Percentiles rank a stretch among this genome's conserved stretches.
phyloP scores from a whole-genome alignment of 1,139 yeast genomes.

The Groenewaldozyma auringiensis region DNA sequence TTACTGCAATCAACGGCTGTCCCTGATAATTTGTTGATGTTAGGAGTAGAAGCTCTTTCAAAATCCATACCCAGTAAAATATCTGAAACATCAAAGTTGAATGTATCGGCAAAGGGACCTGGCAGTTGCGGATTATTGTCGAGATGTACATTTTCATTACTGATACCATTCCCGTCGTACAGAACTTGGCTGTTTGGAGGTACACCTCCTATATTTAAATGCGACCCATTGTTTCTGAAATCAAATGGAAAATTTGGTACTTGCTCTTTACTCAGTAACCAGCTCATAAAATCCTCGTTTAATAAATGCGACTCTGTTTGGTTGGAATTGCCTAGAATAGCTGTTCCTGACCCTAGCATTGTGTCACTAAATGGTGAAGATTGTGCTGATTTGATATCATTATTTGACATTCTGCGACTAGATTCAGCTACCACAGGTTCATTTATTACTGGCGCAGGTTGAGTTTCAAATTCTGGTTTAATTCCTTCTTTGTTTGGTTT shows the following conservation, averaged over 20 bases:
- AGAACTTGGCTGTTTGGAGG: not conserved
- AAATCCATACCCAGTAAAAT: not conserved
- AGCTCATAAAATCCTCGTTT: conserved; percentile 23
- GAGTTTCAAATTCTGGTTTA: not conserved
- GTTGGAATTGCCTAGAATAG: conserved; percentile 21
- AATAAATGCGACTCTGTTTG: conserved; percentile 20
- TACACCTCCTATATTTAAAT: not conserved
- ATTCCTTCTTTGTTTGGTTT: not conserved
- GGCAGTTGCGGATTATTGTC: not conserved
- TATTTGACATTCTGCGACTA: not conserved
- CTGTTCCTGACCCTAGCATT: conserved; percentile 9
- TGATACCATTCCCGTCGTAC: not conserved
- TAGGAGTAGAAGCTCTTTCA: not conserved
- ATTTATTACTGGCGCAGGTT: conserved; percentile 1
- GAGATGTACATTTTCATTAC: not conserved
- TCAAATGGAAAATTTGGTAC: not conserved
- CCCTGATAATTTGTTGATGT: not conserved
- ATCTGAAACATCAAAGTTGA: not conserved
- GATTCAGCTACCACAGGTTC: not conserved
- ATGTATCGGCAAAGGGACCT: not conserved
- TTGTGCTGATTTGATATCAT: conserved; percentile 1
- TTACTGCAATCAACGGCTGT: conserved; percentile 1
- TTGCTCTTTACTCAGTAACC: conserved; percentile 14
- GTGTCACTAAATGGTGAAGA: conserved; percentile 7
- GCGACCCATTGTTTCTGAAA: not conserved